Conservation (phyloP, 768 basidiomycete genomes). For the Lactarius hatsudake region DNA sequence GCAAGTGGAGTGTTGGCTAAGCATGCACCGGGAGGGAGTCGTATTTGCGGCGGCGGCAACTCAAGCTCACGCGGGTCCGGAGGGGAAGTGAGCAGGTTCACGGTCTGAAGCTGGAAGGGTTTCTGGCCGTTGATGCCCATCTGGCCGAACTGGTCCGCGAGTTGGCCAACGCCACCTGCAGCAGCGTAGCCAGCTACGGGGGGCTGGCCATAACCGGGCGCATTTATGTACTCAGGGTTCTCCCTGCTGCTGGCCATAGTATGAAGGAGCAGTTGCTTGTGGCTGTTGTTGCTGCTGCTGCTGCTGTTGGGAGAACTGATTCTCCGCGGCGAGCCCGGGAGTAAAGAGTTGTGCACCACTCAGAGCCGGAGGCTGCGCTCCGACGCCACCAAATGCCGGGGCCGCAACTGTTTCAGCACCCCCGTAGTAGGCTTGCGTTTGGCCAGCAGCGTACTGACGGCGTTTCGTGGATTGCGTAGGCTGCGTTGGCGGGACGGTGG, state of each 20-base stretch:
- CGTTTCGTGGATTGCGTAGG: conserved; percentile 55
- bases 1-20: conserved; percentile 74
- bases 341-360: conserved; percentile 72
- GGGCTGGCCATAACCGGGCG: conserved; percentile 45
- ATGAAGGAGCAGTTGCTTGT: conserved; percentile 44
- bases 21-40: conserved; percentile 80
- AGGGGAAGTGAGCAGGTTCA: conserved; percentile 90
- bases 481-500: conserved; percentile 42
- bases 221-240: conserved; percentile 46
- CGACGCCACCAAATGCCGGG: conserved; percentile 46
- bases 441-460: conserved; percentile 91
- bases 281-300: conserved; percentile 45
- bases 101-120: conserved; percentile 74
- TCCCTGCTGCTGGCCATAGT: conserved; percentile 44
- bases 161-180: conserved; percentile 48
- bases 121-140: conserved; percentile 74
- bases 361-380: conserved; percentile 38
- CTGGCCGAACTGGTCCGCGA: conserved; percentile 83
- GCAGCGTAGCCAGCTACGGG: conserved; percentile 40
- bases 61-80: conserved; percentile 86
- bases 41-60: conserved; percentile 83
- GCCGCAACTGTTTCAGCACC: conserved; percentile 41
- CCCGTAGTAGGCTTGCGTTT: conserved; percentile 86
- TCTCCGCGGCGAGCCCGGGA: conserved; percentile 72
- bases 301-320: conserved; percentile 65